Percentiles rank a stretch among this genome's conserved stretches.
phyloP scores from a whole-genome alignment of 768 basidiomycete species.

The Podaxis sp. region DNA sequence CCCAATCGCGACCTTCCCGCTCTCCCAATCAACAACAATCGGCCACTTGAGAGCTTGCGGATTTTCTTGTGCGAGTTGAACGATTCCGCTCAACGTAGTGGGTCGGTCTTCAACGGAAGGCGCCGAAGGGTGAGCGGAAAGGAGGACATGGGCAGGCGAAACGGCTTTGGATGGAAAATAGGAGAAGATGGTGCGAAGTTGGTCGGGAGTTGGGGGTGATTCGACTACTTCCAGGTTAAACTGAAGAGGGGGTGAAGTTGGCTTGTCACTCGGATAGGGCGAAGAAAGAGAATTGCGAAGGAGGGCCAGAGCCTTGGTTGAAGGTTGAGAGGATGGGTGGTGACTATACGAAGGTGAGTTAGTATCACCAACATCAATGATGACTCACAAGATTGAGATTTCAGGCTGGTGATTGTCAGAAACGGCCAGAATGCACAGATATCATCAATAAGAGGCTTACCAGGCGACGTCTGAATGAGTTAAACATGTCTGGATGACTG shows the following conservation, averaged over 20 bases:
- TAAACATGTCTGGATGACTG: conserved; percentile 29
- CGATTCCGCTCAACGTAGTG: conserved; percentile 42
- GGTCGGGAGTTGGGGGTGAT: conserved; percentile 63
- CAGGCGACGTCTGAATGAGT: conserved; percentile 35
- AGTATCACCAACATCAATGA: not conserved
- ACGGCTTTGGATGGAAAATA: conserved; percentile 48
- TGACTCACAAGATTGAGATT: conserved; percentile 64
- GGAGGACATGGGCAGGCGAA: conserved; percentile 43
- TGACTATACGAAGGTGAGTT: conserved; percentile 44
- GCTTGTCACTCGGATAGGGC: conserved; percentile 58
- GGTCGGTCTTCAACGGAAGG: conserved; percentile 38
- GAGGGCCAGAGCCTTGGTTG: conserved; percentile 57
- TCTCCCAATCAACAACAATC: conserved; percentile 76
- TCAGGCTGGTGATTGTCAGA: conserved; percentile 40
- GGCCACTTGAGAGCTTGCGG: conserved; percentile 74
- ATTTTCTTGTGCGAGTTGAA: conserved; percentile 50
- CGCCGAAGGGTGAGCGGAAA: conserved; percentile 63
- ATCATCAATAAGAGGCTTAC: conserved; percentile 24
- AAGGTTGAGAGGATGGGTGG: conserved; percentile 62
- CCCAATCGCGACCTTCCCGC: conserved; percentile 63
- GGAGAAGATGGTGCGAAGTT: conserved; percentile 63
- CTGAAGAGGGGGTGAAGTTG: conserved; percentile 50
- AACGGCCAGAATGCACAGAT: not conserved
- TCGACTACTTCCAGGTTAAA: conserved; percentile 77
- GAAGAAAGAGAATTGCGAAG: conserved; percentile 57